Base-by-base conservation (phyloP, 2,329 filamentous ascomycete genomes). In the Corinectria fuckeliana region DNA sequence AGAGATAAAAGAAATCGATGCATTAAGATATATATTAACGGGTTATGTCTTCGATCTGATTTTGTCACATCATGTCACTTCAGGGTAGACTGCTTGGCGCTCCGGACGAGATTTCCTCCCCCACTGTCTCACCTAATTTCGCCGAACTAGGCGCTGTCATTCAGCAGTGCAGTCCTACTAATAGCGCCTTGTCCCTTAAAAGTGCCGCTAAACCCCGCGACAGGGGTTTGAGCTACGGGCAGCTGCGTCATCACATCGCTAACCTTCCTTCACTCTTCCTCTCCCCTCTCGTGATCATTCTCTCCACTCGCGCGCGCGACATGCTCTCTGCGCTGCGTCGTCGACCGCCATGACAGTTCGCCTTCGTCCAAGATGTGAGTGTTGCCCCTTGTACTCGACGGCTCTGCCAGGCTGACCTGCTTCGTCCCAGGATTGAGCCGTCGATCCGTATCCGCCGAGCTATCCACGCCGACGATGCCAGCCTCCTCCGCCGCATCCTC, bases 391-490 rank as follows among this genome's bases (percentile, higher is more conserved):
- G 9, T 42, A 21, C 8, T 45, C 10, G 25, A 7, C 28, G 21
- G 11, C 14, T 47, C 16, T 8, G 11, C 28, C n/a, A 47, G 16
- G 32, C 11, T 44, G 42, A 41, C 56, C n/a, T n/a, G 32, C 34
- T 4, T 16, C n/a, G 16, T 48, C 20, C 41, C 62, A 92, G 88
- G 90, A 92, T 94, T 77, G 88, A 92, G 64, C 85, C 91, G 58
- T 85, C 88, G 56, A 86, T 88, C 74, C 90, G 92, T 69, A 82
- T 96, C 42, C 90, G 92, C 66, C 89, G 92, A 68, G 92, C 93
- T 61, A 94, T 97, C 74, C 84, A 89, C 72, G 84, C 87, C 70
- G 88, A 91, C 75, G 90, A 94, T 75, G 76, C 80, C 51, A 79
- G 87, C 56, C 89, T 96, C 64, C 89, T 93, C 67, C 79, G 84